Conservation (phyloP, 2,329 filamentous ascomycete genomes). For the Sordariomycetes sp. region DNA sequence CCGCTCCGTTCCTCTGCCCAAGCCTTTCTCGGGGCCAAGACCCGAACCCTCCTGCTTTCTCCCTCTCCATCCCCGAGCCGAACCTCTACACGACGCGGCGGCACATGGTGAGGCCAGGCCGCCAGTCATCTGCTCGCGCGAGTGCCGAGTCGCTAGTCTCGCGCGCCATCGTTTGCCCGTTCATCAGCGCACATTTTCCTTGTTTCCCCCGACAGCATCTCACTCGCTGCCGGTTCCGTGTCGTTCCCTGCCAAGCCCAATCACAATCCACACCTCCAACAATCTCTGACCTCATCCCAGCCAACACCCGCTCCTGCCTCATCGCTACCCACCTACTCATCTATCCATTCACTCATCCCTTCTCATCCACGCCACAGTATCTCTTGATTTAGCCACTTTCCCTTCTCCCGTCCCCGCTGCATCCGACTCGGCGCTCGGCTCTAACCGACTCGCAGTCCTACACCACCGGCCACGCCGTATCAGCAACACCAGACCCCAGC, state of each 20-base stretch:
- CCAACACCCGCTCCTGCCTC: not conserved
- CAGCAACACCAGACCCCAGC: not conserved
- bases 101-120: not conserved
- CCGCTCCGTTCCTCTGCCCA: not conserved
- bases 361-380: not conserved
- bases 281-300: not conserved
- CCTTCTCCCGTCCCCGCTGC: not conserved
- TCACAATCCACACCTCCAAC: not conserved
- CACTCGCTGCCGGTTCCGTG: not conserved
- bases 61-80: conserved; percentile 8
- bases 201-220: not conserved
- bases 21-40: conserved; percentile 4
- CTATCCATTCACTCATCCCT: not conserved
- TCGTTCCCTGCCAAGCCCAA: not conserved
- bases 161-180: not conserved
- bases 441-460: not conserved
- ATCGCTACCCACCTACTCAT: too few species aligned
- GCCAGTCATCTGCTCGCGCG: not conserved
- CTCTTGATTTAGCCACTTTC: not conserved
- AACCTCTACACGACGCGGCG: conserved; percentile 1
- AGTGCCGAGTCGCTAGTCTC: not conserved
- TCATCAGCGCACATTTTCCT: not conserved
- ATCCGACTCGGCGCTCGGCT: not conserved
- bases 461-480: not conserved
- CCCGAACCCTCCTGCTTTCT: conserved; percentile 2